Evolutionary conservation across 495 filamentous ascomycete genomes (phyloP).

Genomic region (Aspergillus ostianus): DNA sequence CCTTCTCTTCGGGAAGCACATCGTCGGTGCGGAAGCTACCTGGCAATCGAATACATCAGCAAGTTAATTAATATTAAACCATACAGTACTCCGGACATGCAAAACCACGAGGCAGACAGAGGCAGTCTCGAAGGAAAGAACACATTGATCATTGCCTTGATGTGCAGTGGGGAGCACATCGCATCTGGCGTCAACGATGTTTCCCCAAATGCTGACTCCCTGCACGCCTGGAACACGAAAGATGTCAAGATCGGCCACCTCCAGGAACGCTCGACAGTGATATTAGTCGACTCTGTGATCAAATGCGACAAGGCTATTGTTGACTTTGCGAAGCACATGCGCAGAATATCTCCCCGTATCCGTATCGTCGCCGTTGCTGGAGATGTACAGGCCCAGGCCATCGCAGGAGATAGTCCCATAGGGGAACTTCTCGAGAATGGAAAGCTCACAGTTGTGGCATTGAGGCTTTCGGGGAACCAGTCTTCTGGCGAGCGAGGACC

Average conservation of each 20-base stretch:
- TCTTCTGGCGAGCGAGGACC: slow-evolving; percentile 52
- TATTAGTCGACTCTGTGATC: slow-evolving; percentile 63
- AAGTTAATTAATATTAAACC: slow-evolving; percentile 54
- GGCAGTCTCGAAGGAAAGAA: too few species aligned
- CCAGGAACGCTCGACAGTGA: slow-evolving; percentile 34
- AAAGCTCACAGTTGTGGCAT: slow-evolving; percentile 45
- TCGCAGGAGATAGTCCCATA: slow-evolving; percentile 28
- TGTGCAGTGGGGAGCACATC: slow-evolving; percentile 68
- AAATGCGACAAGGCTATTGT: slow-evolving; percentile 55
- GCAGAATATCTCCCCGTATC: slow-evolving; percentile 38
- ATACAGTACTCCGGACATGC: slow-evolving; percentile 52
- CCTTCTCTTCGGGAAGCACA: slow-evolving; percentile 52
- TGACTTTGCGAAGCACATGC: slow-evolving; percentile 54
- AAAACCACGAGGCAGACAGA: too few species aligned
- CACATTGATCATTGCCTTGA: slow-evolving; percentile 59
- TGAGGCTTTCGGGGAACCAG: slow-evolving; percentile 55
- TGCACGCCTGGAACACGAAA: slow-evolving; percentile 49
- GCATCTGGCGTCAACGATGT: slow-evolving; percentile 60
- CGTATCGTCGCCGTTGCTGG: slow-evolving; percentile 57
- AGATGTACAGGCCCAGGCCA: slow-evolving; percentile 49
- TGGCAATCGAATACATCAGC: slow-evolving; percentile 49
- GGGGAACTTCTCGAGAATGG: too few species aligned
- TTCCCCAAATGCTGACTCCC: slow-evolving; percentile 53
- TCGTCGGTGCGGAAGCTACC: slow-evolving; percentile 49
- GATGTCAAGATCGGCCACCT: slow-evolving; percentile 50